These are phyloP conservation scores for Sclerospora graminicola DNA, from an alignment of 352 stramenopile genomes.

Conservation along the genomic window DNA sequence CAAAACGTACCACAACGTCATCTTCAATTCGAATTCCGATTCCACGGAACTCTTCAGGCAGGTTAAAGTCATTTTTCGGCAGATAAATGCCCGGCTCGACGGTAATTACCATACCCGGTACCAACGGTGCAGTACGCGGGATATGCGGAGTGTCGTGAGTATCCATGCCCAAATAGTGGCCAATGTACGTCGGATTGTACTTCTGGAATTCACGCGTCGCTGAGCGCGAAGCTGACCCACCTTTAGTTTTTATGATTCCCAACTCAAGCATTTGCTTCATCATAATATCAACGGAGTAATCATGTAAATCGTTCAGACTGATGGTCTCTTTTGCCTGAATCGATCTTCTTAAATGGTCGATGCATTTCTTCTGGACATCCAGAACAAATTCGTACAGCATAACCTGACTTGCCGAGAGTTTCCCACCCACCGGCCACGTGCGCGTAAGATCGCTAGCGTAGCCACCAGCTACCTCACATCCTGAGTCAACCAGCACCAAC, in stretches of 20 bases:
- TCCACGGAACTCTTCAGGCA: constrained; percentile 66
- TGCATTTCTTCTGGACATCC: constrained; percentile 65
- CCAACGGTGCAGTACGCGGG: constrained; percentile 39
- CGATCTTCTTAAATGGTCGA: constrained; percentile 35
- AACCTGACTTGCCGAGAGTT: constrained; percentile 35
- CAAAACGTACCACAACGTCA: constrained; percentile 57
- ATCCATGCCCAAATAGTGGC: constrained; percentile 79
- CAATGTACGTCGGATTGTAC: constrained; percentile 83
- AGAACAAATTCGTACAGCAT: constrained; percentile 71
- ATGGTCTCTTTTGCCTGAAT: constrained; percentile 40
- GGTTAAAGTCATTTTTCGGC: constrained; percentile 51
- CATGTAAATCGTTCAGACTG: constrained; percentile 62
- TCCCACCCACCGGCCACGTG: constrained; percentile 54
- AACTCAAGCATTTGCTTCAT: constrained; percentile 49
- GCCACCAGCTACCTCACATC: constrained; percentile 65
- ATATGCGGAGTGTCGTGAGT: constrained; percentile 74
- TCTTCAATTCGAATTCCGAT: constrained; percentile 83
- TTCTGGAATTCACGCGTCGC: constrained; percentile 52
- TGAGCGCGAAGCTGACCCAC: constrained; percentile 17
- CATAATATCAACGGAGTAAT: constrained; percentile 66
- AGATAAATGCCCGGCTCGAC: constrained; percentile 79
- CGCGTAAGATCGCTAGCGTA: constrained; percentile 81
- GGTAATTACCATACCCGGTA: constrained; percentile 73
- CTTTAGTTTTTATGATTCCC: constrained; percentile 39
- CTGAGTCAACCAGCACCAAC: constrained; percentile 79